Evolutionary conservation across 1,284 basidiomycete species (phyloP), one percentile per base, ranked within the genome.

Genomic region (Boletus nobilissimus): DNA sequence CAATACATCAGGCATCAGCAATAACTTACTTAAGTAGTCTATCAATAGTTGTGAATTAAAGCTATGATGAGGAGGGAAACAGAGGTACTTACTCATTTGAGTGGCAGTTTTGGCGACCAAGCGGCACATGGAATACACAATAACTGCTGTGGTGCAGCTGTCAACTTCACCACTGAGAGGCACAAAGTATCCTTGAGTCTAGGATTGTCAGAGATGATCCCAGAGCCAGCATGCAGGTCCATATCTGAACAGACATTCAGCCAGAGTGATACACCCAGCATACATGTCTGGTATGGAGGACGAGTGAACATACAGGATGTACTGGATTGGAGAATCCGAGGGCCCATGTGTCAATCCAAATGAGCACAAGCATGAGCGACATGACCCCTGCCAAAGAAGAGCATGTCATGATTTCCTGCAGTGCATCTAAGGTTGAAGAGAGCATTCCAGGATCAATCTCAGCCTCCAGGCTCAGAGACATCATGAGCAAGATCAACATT

Each of bases 151-250:
- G 4, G 98, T 97, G 83, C 98, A 99, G 82, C 95, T 97, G 85
- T 99, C 98, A 77, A 99, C 97, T 22, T 98, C 98, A n/a, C 98
- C 98, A 73, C 96, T 98, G 13, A 99, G 90, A 3, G 98, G 98
- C 39, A 99, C 88, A 85, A 99, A 99, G 88, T 97, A 99, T 3
- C 98, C 98, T 82, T 98, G 96, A 1, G 95, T 97, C 10, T 96
- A 90, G 24, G 98, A 99, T 57, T 98, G 93, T 39, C 98, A 91
- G 60, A 99, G 91, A 83, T 99, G 99, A 86, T 99, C 98, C 98
- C 98, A 99, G 16, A 99, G 90, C 98, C 98, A 99, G 85, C 98
- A 99, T 8, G 98, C 98, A 3, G 98, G 98, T 11, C 98, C 98
- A 6, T 99, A 89, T 5, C 97, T 98, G 51, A 73, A 18, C 65